Evolutionary conservation across 1,139 yeast genomes (phyloP).

Genomic region (Geotrichum fermentans): DNA sequence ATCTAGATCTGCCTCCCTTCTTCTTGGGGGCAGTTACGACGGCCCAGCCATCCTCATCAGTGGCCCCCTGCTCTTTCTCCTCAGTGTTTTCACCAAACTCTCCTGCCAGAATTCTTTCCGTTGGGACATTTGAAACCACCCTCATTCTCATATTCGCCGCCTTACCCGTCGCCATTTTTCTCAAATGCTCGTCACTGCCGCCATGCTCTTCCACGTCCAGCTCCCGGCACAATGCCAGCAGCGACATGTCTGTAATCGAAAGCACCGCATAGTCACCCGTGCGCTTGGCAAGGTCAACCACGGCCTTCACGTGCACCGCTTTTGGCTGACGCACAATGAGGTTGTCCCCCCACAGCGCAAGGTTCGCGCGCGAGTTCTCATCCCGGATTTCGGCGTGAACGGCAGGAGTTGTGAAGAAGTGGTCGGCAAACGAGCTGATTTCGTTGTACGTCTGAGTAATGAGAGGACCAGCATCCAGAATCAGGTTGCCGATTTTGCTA

Average conservation of each 20-base stretch:
- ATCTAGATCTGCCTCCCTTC: conserved; percentile 22
- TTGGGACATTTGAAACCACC: conserved; percentile 17
- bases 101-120: conserved; percentile 13
- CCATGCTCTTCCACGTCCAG: conserved; percentile 65
- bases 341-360: conserved; percentile 67
- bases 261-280: conserved; percentile 91
- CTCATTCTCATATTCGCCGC: conserved; percentile 14
- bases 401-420: conserved; percentile 85
- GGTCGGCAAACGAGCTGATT: conserved; percentile 61
- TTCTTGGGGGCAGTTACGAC: conserved; percentile 27
- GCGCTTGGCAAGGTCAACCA: conserved; percentile 67
- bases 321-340: conserved; percentile 64
- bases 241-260: conserved; percentile 85
- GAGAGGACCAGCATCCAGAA: conserved; percentile 92
- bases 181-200: conserved; percentile 44
- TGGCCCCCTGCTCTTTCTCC: conserved; percentile 22
- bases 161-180: conserved; percentile 40
- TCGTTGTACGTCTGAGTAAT: conserved; percentile 80
- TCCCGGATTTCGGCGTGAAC: conserved; percentile 83
- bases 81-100: conserved; percentile 19
- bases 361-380: conserved; percentile 73
- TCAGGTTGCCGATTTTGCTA: conserved; percentile 42
- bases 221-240: conserved; percentile 87
- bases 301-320: conserved; percentile 56
- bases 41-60: conserved; percentile 34